Evolutionary conservation across 2,329 filamentous ascomycete genomes (phyloP).

Genomic region (Trichoderma oligosporum): DNA sequence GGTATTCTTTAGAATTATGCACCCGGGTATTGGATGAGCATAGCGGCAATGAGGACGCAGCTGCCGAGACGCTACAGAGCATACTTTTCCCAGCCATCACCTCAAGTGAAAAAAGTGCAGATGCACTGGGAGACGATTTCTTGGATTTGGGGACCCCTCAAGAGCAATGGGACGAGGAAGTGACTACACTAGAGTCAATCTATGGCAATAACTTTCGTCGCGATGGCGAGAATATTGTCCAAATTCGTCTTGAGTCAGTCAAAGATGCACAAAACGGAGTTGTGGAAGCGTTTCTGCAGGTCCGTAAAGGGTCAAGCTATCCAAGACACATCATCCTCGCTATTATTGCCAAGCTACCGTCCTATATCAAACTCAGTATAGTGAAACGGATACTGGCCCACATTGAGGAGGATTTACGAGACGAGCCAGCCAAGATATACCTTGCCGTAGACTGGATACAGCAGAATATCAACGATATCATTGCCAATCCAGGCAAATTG

Average conservation of each 20-base stretch:
- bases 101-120: conserved; percentile 11
- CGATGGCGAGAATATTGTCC: conserved; percentile 61
- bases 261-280: conserved; percentile 47
- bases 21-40: conserved; percentile 69
- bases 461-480: conserved; percentile 73
- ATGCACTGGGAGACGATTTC: conserved; percentile 38
- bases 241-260: conserved; percentile 61
- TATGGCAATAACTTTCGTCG: conserved; percentile 70
- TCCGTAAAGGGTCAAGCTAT: conserved; percentile 71
- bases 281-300: conserved; percentile 58
- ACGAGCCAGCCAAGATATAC: conserved; percentile 86
- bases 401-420: conserved; percentile 65
- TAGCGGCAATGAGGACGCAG: conserved; percentile 66
- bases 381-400: conserved; percentile 72
- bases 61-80: conserved; percentile 75
- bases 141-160: conserved; percentile 50
- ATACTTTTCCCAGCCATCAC: conserved; percentile 30
- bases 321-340: conserved; percentile 67
- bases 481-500: conserved; percentile 78
- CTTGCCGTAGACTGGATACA: conserved; percentile 90
- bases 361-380: conserved; percentile 89
- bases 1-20: conserved; percentile 83
- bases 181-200: conserved; percentile 78
- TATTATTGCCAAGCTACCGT: conserved; percentile 68
- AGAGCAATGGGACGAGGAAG: conserved; percentile 80